Percentiles rank a stretch among this genome's conserved stretches.
These are phyloP conservation scores for Lasiosphaeria ovina DNA, from an alignment of 495 filamentous ascomycete species.

Conservation along the genomic window DNA sequence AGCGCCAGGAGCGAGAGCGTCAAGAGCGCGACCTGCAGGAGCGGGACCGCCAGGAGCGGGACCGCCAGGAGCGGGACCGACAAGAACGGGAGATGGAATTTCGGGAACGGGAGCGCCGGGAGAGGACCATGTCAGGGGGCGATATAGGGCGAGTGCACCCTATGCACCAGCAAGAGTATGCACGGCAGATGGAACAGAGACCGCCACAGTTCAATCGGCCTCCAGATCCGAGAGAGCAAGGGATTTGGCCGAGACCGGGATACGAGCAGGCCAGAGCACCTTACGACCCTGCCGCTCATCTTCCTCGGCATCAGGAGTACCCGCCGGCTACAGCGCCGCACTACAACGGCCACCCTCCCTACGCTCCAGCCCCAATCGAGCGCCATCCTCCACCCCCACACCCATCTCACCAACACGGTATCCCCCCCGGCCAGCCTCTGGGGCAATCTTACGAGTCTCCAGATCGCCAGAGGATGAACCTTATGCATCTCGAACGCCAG, in stretches of 20 bases:
- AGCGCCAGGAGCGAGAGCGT: constrained; percentile 37
- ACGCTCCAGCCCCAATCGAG: constrained; percentile 43
- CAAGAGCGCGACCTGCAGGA: constrained; percentile 29
- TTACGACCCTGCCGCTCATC: constrained; percentile 39
- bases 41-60: constrained; percentile 33
- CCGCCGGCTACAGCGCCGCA: constrained; percentile 39
- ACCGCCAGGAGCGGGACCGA: background rate
- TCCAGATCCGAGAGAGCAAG: constrained; percentile 45
- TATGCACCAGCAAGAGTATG: constrained; percentile 31
- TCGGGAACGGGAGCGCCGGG: constrained; percentile 23
- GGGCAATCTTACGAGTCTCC: constrained; percentile 51
- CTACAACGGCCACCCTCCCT: constrained; percentile 47
- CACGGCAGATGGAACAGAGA: constrained; percentile 30
- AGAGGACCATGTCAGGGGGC: constrained; percentile 38
- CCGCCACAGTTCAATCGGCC: constrained; percentile 40
- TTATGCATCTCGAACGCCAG: constrained; percentile 36
- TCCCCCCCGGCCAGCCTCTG: constrained; percentile 37
- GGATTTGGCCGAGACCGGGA: constrained; percentile 40
- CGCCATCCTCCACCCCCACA: constrained; percentile 46
- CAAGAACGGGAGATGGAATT: constrained; percentile 1
- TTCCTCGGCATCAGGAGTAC: constrained; percentile 45
- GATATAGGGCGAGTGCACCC: constrained; percentile 28
- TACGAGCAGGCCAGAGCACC: constrained; percentile 41
- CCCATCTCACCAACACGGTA: constrained; percentile 40
- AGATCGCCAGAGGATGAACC: constrained; percentile 40